Conservation (phyloP, 352 stramenopile genomes). For the Pythium brassicae region DNA sequence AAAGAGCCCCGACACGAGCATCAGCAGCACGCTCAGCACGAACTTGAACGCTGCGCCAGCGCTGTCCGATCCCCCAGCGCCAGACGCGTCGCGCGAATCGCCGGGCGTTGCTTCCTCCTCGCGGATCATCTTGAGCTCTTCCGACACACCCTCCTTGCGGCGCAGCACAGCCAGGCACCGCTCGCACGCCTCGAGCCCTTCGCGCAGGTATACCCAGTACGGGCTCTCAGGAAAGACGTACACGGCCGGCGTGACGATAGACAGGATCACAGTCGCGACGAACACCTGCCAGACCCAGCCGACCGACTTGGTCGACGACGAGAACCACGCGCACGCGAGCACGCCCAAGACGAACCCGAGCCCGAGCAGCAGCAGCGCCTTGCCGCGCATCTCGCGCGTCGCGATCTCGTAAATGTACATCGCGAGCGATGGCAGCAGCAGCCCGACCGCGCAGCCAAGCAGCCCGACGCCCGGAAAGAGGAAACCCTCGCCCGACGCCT, state of each 20-base stretch:
- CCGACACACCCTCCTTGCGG: conserved; percentile 59
- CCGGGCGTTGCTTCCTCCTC: conserved; percentile 45
- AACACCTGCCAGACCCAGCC: conserved; percentile 81
- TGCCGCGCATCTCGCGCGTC: conserved; percentile 70
- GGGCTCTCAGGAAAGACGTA: conserved; percentile 76
- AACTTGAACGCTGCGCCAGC: conserved; percentile 57
- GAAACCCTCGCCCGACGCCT: conserved; percentile 38
- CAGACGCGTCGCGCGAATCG: conserved; percentile 10
- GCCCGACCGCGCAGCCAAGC: conserved; percentile 51
- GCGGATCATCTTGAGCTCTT: conserved; percentile 66
- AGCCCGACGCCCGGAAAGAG: conserved; percentile 56
- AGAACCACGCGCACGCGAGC: conserved; percentile 50
- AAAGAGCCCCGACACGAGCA: conserved; percentile 56
- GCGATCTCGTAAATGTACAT: conserved; percentile 84
- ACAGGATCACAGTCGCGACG: conserved; percentile 54
- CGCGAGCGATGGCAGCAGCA: conserved; percentile 61
- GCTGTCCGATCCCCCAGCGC: neutral
- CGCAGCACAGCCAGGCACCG: conserved; percentile 55
- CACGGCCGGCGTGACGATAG: conserved; percentile 59
- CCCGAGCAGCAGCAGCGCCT: conserved; percentile 60
- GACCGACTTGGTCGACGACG: conserved; percentile 58
- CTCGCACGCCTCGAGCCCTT: conserved; percentile 70
- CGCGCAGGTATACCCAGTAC: conserved; percentile 68
- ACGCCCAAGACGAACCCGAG: conserved; percentile 58
- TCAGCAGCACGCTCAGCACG: conserved; percentile 52